These are phyloP conservation scores for Sporothrix brasiliensis DNA, from an alignment of 2,329 filamentous ascomycete species.

Conservation along the genomic window DNA sequence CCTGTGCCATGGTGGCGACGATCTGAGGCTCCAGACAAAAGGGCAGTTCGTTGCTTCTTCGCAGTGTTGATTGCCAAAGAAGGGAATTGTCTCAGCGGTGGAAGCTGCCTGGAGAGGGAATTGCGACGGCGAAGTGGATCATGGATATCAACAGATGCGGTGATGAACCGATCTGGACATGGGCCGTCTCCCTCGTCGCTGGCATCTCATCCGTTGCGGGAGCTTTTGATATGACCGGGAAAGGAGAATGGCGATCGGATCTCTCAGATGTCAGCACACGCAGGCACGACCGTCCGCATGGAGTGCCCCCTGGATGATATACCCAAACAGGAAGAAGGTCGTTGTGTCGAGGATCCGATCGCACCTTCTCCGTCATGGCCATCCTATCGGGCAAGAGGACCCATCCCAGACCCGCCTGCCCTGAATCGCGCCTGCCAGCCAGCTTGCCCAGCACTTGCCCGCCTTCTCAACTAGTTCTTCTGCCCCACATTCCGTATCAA, in stretches of 20 bases:
- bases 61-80: neutral
- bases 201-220: neutral
- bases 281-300: neutral
- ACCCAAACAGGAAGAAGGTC: conserved; percentile 25
- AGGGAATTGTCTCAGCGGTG: neutral
- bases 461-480: neutral
- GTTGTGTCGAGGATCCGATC: neutral
- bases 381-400: neutral
- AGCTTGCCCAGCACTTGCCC: neutral
- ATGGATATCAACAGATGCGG: neutral
- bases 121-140: neutral
- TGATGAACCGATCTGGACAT: neutral
- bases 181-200: neutral
- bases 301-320: neutral
- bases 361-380: conserved; percentile 4
- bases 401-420: conserved; percentile 4
- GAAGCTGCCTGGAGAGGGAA: conserved; percentile 15
- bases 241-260: conserved; percentile 20
- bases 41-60: too few relatives aligned
- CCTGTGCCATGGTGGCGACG: conserved; percentile 19
- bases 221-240: conserved; percentile 19
- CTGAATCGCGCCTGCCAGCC: too few relatives aligned
- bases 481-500: neutral
- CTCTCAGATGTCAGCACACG: neutral
- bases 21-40: too few relatives aligned